Evolutionary conservation across 2,329 filamentous ascomycete genomes (phyloP), one percentile per base, ranked within the genome.

Genomic region (Penicillium sp.): DNA sequence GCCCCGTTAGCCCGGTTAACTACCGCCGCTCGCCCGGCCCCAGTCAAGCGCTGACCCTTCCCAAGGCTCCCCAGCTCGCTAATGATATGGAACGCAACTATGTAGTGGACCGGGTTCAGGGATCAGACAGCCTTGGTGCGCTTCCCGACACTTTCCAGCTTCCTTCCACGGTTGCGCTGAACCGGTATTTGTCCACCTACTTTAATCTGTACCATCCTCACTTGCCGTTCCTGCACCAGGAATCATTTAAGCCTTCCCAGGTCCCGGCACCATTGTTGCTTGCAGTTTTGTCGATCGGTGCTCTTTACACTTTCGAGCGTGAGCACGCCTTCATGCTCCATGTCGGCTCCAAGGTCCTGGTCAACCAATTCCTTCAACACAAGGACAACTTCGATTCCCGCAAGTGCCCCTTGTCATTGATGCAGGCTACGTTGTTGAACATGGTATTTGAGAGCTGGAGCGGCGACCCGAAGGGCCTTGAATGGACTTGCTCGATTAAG

Each of bases 371-470:
- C 75, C 76, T 99, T 61, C 92, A 96, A 76, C 95, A 97, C 79
- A 97, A 97, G 81, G 92, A 97, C 75, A 96, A 96, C 77, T 97
- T 97, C 75, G 96, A 93, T 80, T 97, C 94, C 9, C 87, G 93
- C 67, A 97, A 97, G 75, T 97, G 93, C 69, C 94, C 94, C 4
- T 78, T 99, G 15, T 97, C 94, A 93, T 94, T 93, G 47, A 97
- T 97, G 91, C 94, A 99, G 74, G 91, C 91, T 73, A 96, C 92
- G 4, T 80, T 99, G 53, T 81, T 99, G 57, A 99, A 99, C 81
- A 97, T 97, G 94, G 88, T 97, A 64, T 97, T 99, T 74, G 92
- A 94, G 54, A 97, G 92, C 81, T 99, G 94, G 94, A 97, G 94
- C 74, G 94, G 94, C 68, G 94, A 97, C 70, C 89, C 94, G 36